Evolutionary conservation across 306 rosid species (phyloP).

Genomic region (Vicia sativa): DNA sequence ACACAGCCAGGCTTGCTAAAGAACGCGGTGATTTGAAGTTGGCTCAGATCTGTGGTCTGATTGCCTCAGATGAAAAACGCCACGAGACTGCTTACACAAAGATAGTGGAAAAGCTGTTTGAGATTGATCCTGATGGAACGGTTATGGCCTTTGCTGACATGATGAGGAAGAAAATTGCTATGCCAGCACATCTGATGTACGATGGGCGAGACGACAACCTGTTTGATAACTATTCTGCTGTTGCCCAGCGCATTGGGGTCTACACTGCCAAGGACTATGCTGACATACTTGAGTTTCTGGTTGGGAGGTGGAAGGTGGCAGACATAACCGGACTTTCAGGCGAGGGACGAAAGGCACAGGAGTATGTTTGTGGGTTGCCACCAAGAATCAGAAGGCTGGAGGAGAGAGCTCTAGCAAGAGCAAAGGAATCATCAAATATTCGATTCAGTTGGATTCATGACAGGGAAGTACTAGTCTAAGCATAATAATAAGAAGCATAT

Average conservation of each 20-base stretch:
- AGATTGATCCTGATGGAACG: constrained; percentile 82
- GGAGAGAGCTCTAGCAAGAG: constrained; percentile 78
- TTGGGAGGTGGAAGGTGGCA: constrained; percentile 84
- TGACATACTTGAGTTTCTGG: constrained; percentile 84
- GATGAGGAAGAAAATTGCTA: constrained; percentile 90
- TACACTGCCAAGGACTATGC: constrained; percentile 94
- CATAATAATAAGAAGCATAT: constrained; percentile 11
- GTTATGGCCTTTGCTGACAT: constrained; percentile 81
- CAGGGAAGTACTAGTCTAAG: constrained; percentile 70
- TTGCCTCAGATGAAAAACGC: constrained; percentile 91
- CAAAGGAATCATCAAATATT: constrained; percentile 50
- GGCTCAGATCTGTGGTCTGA: constrained; percentile 90
- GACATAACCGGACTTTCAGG: constrained; percentile 68
- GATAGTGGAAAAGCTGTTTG: constrained; percentile 83
- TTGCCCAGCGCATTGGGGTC: constrained; percentile 84
- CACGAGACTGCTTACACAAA: constrained; percentile 93
- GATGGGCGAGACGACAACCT: constrained; percentile 79
- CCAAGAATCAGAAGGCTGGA: constrained; percentile 83
- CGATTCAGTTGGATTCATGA: constrained; percentile 80
- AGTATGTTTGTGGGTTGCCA: constrained; percentile 75
- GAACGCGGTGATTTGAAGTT: constrained; percentile 76
- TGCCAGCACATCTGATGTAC: constrained; percentile 94
- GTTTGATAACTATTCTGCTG: constrained; percentile 73
- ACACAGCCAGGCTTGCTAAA: constrained; percentile 94
- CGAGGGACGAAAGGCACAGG: constrained; percentile 83